Conservation (phyloP, 805 yeast species). For the Candida qinlingensis region DNA sequence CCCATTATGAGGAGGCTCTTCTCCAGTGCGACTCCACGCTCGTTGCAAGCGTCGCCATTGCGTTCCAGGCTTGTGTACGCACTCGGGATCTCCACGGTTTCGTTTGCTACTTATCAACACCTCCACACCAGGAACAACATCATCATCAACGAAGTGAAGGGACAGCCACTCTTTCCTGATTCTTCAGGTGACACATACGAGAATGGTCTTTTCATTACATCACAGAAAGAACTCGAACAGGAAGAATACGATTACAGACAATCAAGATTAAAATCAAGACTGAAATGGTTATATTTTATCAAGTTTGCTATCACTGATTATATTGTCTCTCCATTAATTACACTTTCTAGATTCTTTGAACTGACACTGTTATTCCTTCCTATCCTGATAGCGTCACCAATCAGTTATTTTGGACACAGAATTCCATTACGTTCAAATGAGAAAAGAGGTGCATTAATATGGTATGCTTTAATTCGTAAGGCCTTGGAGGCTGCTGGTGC, state of each 20-base stretch:
- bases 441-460: conserved; percentile 57
- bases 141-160: conserved; percentile 4
- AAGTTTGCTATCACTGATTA: conserved; percentile 46
- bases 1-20: too few relatives aligned
- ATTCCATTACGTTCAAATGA: conserved; percentile 28
- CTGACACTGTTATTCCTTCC: conserved; percentile 67
- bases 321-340: conserved; percentile 63
- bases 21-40: too few relatives aligned
- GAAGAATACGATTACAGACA: conserved; percentile 33
- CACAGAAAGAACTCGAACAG: conserved; percentile 47
- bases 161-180: conserved; percentile 29
- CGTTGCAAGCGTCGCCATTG: too few relatives aligned
- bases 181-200: conserved; percentile 61
- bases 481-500: conserved; percentile 87
- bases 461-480: conserved; percentile 64
- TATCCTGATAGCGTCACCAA: conserved; percentile 58
- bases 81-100: too few relatives aligned
- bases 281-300: conserved; percentile 33
- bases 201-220: conserved; percentile 55
- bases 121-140: neutral
- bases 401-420: conserved; percentile 31
- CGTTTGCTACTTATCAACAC: too few relatives aligned
- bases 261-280: conserved; percentile 10
- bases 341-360: conserved; percentile 65
- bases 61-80: too few relatives aligned